Conservation (phyloP, 805 yeast genomes). For the Clavispora phyllophila region DNA sequence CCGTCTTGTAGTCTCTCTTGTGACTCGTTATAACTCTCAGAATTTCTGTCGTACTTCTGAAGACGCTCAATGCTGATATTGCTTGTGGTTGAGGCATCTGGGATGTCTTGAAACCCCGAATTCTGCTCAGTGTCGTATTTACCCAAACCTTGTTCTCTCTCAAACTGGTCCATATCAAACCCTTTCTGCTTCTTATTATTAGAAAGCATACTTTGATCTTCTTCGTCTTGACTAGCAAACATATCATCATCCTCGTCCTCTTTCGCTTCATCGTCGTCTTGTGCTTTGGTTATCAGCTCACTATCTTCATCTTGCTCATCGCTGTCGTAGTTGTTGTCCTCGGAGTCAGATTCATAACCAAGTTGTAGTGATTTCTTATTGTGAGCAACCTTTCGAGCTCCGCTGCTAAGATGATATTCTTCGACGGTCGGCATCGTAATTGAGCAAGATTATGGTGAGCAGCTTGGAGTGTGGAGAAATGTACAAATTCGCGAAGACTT, state of each 20-base stretch:
- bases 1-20: slow-evolving; percentile 20
- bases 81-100: slow-evolving; percentile 5
- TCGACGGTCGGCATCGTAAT: not conserved
- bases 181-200: slow-evolving; percentile 10
- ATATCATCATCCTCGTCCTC: slow-evolving; percentile 36
- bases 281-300: slow-evolving; percentile 1
- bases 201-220: too few relatives aligned
- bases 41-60: too few relatives aligned
- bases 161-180: slow-evolving; percentile 17
- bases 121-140: slow-evolving; percentile 10
- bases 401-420: not conserved
- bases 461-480: not conserved
- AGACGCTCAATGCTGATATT: too few relatives aligned
- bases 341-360: slow-evolving; percentile 17
- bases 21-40: slow-evolving; percentile 4
- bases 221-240: slow-evolving; percentile 28
- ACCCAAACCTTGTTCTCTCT: slow-evolving; percentile 20
- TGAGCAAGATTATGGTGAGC: not conserved
- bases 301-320: not conserved
- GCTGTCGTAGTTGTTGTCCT: slow-evolving; percentile 6
- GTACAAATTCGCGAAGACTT: not conserved
- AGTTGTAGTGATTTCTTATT: not conserved
- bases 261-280: slow-evolving; percentile 7
- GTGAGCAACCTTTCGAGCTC: not conserved
- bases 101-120: slow-evolving; percentile 10